Evolutionary conservation across 768 basidiomycete genomes (phyloP).

Genomic region (Leccinum obscurum): DNA sequence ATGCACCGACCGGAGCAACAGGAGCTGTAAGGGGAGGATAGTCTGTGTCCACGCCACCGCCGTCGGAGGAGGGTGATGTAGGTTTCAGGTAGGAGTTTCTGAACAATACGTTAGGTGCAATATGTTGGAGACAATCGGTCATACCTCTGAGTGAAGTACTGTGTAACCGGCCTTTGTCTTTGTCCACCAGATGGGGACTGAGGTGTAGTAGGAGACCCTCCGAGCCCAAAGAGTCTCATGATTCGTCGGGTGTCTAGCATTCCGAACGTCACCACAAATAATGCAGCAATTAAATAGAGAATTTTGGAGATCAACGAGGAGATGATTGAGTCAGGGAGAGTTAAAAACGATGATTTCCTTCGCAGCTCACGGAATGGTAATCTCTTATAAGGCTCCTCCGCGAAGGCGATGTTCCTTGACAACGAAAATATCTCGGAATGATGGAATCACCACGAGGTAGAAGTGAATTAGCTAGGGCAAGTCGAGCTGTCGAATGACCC

Average conservation of each 20-base stretch:
- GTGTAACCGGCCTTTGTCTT: conserved; percentile 25
- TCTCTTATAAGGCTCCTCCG: conserved; percentile 27
- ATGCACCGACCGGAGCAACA: conserved; percentile 27
- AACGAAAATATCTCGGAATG: conserved; percentile 19
- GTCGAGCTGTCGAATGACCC: conserved; percentile 6
- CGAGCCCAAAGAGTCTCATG: conserved; percentile 34
- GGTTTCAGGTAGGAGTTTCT: conserved; percentile 20
- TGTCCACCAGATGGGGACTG: conserved; percentile 23
- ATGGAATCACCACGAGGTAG: conserved; percentile 24
- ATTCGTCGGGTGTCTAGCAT: conserved; percentile 36
- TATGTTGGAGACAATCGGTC: background rate
- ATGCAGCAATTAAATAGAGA: conserved; percentile 23
- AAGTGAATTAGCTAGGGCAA: conserved; percentile 3
- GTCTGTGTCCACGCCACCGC: conserved; percentile 16
- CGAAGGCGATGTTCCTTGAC: conserved; percentile 30
- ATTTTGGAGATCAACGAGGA: conserved; percentile 24
- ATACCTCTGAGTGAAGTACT: conserved; percentile 26
- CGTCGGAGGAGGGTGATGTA: conserved; percentile 4
- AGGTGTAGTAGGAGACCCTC: conserved; percentile 28
- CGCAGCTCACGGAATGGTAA: conserved; percentile 12
- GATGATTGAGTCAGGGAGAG: conserved; percentile 17
- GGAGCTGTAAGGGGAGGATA: conserved; percentile 37
- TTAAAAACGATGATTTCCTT: conserved; percentile 15
- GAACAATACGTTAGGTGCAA: background rate
- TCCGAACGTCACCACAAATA: conserved; percentile 25